Evolutionary conservation across 148 eudicot genomes (phyloP).

Genomic region (Pharnaceum exiguum): DNA sequence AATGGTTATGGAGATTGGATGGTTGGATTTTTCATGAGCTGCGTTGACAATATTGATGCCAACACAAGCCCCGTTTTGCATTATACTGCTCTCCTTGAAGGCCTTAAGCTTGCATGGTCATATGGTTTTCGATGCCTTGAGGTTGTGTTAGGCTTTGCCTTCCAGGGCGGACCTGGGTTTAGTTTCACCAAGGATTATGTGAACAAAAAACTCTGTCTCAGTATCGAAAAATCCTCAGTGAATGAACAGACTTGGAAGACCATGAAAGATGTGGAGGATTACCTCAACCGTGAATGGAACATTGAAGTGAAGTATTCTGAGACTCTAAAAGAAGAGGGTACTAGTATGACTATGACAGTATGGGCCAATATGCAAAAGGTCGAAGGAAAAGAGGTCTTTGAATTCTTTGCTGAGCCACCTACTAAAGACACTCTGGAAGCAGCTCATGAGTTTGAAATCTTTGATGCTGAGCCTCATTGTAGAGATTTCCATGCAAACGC

Average conservation of each 20-base stretch:
- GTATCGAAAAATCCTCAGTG: not conserved
- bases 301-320: not conserved
- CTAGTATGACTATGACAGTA: not conserved
- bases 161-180: not conserved
- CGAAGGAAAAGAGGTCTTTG: not conserved
- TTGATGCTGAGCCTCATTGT: not conserved
- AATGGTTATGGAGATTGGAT: not conserved
- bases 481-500: not conserved
- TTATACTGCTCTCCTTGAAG: constrained; percentile 1
- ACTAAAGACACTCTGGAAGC: not conserved
- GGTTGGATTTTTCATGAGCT: not conserved
- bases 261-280: constrained; percentile 3
- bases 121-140: constrained; percentile 4
- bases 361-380: not conserved
- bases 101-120: constrained; percentile 11
- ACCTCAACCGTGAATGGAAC: constrained; percentile 14
- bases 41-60: not conserved
- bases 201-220: not conserved
- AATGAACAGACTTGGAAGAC: not conserved
- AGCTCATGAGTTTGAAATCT: too few relatives aligned
- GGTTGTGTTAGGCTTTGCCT: not conserved
- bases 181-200: not conserved
- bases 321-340: not conserved
- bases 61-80: not conserved
- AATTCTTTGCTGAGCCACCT: not conserved